These are phyloP conservation scores for Aciculosporium take DNA, from an alignment of 2,329 filamentous ascomycete genomes.

Conservation along the genomic window DNA sequence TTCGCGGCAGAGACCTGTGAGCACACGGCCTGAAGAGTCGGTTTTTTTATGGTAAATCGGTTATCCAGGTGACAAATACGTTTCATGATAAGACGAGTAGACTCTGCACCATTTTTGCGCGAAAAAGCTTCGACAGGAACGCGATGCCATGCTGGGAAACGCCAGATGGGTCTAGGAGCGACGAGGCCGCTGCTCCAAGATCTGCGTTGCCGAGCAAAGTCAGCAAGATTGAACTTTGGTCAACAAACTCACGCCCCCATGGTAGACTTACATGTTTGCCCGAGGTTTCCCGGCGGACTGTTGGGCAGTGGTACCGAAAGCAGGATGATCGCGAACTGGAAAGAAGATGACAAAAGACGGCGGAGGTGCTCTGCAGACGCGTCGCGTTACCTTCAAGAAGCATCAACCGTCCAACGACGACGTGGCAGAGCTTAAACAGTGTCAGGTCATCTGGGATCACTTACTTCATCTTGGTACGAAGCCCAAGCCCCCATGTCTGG, in stretches of 20 bases:
- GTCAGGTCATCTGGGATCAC: background rate
- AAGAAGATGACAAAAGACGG: conserved; percentile 16
- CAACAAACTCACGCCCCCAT: background rate
- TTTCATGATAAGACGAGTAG: conserved; percentile 18
- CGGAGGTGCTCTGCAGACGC: conserved; percentile 10
- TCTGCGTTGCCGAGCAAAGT: conserved; percentile 7
- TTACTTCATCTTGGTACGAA: conserved; percentile 7
- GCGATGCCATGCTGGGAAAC: conserved; percentile 19
- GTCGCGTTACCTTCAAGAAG: conserved; percentile 9
- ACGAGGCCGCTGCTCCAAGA: conserved; percentile 12
- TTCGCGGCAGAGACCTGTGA: background rate
- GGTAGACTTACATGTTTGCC: conserved; percentile 1
- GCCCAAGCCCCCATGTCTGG: conserved; percentile 9
- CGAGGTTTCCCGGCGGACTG: background rate
- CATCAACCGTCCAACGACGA: background rate
- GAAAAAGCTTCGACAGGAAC: conserved; percentile 14
- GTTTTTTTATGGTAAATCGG: background rate
- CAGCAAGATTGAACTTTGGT: background rate
- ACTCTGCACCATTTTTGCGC: conserved; percentile 6
- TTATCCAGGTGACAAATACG: conserved; percentile 12
- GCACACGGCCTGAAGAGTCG: background rate
- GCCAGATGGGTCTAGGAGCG: conserved; percentile 9
- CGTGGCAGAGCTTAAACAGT: background rate
- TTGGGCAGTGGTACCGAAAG: background rate
- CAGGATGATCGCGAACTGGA: conserved; percentile 7